phyloP scores from a whole-genome alignment of 202 grass and related monocot species.

The Zoysia matrella region DNA sequence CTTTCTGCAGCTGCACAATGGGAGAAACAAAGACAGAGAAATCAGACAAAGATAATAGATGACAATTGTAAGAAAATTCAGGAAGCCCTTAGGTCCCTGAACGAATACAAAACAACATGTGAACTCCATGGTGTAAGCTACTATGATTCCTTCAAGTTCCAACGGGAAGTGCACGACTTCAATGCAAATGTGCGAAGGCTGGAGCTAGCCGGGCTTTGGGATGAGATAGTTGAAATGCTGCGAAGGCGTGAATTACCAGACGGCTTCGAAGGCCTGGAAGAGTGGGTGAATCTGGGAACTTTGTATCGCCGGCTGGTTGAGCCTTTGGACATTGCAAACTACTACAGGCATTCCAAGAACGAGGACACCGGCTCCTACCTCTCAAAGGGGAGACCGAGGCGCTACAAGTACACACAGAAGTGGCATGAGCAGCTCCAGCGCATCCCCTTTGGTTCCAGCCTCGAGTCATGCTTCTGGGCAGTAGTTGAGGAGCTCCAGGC shows the following conservation, averaged over 20 bases:
- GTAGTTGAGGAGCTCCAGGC: conserved; percentile 77
- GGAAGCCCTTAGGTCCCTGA: conserved; percentile 66
- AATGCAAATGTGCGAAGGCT: conserved; percentile 80
- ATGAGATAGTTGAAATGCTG: conserved; percentile 97
- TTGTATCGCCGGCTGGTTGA: conserved; percentile 76
- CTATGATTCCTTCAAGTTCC: conserved; percentile 93
- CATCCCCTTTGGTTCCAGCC: conserved; percentile 58
- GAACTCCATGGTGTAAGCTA: conserved; percentile 67
- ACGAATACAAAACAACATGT: conserved; percentile 64
- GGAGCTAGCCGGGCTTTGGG: conserved; percentile 88
- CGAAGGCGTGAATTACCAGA: conserved; percentile 77
- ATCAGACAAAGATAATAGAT: conserved; percentile 65
- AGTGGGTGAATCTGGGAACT: conserved; percentile 84
- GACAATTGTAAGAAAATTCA: conserved; percentile 76
- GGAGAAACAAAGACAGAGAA: conserved; percentile 92
- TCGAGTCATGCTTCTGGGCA: conserved; percentile 83
- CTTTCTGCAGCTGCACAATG: conserved; percentile 74
- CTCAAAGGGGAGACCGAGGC: conserved; percentile 75
- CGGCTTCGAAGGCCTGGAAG: conserved; percentile 65
- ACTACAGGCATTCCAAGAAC: conserved; percentile 94
- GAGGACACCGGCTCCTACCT: conserved; percentile 90
- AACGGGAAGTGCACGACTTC: conserved; percentile 84
- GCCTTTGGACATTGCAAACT: conserved; percentile 97
- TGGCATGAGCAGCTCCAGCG: conserved; percentile 76
- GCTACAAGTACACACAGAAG: conserved; percentile 83